Evolutionary conservation across 805 yeast genomes (phyloP).

Genomic region (Candida multigemmis): DNA sequence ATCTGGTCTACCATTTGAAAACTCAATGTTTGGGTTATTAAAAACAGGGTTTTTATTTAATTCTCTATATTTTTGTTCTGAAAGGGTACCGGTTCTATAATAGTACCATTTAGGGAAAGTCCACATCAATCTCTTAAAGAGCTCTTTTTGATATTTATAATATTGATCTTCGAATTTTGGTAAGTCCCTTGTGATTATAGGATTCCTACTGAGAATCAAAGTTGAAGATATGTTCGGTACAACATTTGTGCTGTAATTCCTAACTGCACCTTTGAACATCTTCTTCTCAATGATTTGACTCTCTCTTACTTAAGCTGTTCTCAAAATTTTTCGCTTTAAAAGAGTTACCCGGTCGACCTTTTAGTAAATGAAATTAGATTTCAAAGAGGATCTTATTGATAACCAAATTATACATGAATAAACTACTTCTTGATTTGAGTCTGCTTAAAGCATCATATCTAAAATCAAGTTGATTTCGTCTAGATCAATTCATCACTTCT

Average conservation of each 20-base stretch:
- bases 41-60: slow-evolving; percentile 71
- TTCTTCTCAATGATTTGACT: too few relatives aligned
- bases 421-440: too few relatives aligned
- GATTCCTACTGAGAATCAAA: slow-evolving; percentile 68
- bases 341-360: too few relatives aligned
- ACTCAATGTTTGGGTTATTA: slow-evolving; percentile 68
- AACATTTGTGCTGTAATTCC: slow-evolving; percentile 2
- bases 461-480: too few relatives aligned
- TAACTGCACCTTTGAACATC: too few relatives aligned
- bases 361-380: too few relatives aligned
- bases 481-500: too few relatives aligned
- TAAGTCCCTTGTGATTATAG: slow-evolving; percentile 74
- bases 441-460: too few relatives aligned
- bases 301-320: too few relatives aligned
- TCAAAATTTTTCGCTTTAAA: too few relatives aligned
- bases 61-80: slow-evolving; percentile 71
- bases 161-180: slow-evolving; percentile 65
- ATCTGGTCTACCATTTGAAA: slow-evolving; percentile 78
- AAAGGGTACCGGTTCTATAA: slow-evolving; percentile 80
- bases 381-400: too few relatives aligned
- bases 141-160: slow-evolving; percentile 74
- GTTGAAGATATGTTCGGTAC: slow-evolving; percentile 31
- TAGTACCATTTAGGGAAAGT: slow-evolving; percentile 92
- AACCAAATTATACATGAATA: too few relatives aligned
- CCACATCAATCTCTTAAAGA: slow-evolving; percentile 92